Percentiles rank a stretch among this genome's conserved stretches.
These are phyloP conservation scores for Rutidosis leptorrhynchoides DNA, from an alignment of 129 eudicot species.

Conservation along the genomic window DNA sequence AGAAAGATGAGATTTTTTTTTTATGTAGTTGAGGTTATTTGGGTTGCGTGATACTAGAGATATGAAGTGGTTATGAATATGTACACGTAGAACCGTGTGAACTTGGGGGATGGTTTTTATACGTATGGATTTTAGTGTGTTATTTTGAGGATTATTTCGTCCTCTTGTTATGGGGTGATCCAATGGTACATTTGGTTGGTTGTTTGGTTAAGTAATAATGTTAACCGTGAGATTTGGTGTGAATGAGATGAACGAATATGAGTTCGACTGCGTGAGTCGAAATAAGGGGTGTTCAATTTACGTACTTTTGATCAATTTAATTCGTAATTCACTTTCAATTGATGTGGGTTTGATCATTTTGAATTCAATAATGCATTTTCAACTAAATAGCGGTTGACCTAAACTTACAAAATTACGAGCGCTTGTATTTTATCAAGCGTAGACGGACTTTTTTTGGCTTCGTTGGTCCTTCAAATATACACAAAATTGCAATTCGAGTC, in stretches of 20 bases:
- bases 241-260: background rate
- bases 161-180: conserved; percentile 16
- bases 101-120: conserved; percentile 3
- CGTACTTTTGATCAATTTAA: no score
- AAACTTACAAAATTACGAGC: no score
- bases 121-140: conserved; percentile 4
- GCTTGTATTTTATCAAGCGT: no score
- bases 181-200: conserved; percentile 2
- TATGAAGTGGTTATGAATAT: conserved; percentile 13
- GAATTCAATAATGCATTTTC: no score
- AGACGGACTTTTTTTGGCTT: no score
- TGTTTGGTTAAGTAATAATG: conserved; percentile 1
- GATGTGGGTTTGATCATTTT: no score
- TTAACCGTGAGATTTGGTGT: conserved; percentile 4
- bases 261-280: background rate
- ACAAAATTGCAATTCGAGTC: no score
- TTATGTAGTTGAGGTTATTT: conserved; percentile 4
- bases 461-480: no score
- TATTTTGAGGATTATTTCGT: conserved; percentile 3
- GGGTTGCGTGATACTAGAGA: background rate
- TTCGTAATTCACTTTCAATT: no score
- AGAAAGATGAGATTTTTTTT: background rate
- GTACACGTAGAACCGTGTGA: conserved; percentile 17
- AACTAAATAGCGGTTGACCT: no score
- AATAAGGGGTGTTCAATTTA: background rate